A percentile compares a stretch with the other conserved stretches of the same genome.
These are phyloP conservation scores for Periconia sp. DNA, from an alignment of 2,329 filamentous ascomycete species.

Conservation along the genomic window DNA sequence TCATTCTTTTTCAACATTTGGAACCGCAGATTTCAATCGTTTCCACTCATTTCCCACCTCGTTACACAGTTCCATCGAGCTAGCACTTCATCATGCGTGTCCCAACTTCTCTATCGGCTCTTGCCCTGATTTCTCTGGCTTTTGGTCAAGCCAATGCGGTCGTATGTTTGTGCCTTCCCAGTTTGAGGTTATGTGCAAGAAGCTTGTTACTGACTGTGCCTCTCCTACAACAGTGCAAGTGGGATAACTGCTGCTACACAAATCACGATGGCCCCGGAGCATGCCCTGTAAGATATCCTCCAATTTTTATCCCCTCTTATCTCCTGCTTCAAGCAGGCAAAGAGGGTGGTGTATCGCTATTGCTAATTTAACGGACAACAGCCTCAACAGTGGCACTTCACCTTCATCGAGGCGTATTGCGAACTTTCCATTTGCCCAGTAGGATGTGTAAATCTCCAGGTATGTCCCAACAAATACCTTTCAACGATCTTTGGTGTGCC, in stretches of 20 bases:
- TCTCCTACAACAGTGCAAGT: neutral
- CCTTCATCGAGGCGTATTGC: neutral
- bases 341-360: too few relatives aligned
- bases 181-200: neutral
- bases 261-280: neutral
- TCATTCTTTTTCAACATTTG: neutral
- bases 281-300: neutral
- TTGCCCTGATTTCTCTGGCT: neutral
- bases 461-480: neutral
- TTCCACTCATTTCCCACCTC: too few relatives aligned
- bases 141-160: neutral
- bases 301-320: too few relatives aligned
- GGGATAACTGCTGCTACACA: neutral
- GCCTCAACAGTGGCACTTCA: neutral
- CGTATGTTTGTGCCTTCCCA: neutral
- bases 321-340: too few relatives aligned
- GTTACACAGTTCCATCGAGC: too few relatives aligned
- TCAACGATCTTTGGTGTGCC: too few relatives aligned
- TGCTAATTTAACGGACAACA: neutral
- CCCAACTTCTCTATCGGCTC: neutral
- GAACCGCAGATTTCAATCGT: neutral
- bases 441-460: neutral
- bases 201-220: neutral
- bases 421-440: neutral
- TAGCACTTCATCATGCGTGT: neutral